These are phyloP conservation scores for Penicillium verrucosum DNA, from an alignment of 2,329 filamentous ascomycete species.

Conservation along the genomic window DNA sequence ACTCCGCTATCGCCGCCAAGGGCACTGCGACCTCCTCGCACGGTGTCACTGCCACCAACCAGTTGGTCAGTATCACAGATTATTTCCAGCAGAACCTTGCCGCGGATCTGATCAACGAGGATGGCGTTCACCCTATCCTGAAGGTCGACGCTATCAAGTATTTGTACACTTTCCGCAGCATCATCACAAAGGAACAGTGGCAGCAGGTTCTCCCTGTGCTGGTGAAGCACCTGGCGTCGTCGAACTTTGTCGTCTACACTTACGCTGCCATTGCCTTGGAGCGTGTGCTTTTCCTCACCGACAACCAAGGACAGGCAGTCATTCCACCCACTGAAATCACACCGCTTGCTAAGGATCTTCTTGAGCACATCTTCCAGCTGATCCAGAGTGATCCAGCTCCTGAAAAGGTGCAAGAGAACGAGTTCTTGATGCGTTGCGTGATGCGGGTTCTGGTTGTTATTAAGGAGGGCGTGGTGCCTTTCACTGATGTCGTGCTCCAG, in stretches of 20 bases:
- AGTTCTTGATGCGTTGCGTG: constrained; percentile 97
- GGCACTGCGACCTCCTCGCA: constrained; percentile 81
- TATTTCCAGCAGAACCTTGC: constrained; percentile 95
- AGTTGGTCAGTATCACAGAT: constrained; percentile 81
- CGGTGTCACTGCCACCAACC: constrained; percentile 86
- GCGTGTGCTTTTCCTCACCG: constrained; percentile 77
- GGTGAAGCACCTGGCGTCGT: constrained; percentile 83
- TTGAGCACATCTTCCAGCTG: constrained; percentile 85
- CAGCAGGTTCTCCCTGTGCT: constrained; percentile 82
- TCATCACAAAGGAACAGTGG: constrained; percentile 90
- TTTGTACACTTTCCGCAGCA: constrained; percentile 92
- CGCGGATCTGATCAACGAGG: constrained; percentile 72
- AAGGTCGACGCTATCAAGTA: constrained; percentile 99
- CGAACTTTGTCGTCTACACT: constrained; percentile 95
- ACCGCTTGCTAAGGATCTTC: constrained; percentile 77
- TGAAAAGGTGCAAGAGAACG: constrained; percentile 95
- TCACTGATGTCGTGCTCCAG: constrained; percentile 73
- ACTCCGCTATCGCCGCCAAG: constrained; percentile 89
- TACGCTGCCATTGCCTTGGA: constrained; percentile 98
- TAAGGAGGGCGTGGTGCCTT: constrained; percentile 71
- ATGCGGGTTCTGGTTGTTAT: constrained; percentile 97
- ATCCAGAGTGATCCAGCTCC: constrained; percentile 81
- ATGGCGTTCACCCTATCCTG: constrained; percentile 73
- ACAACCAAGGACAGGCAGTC: constrained; percentile 70
- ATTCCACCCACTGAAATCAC: constrained; percentile 77